Percentiles rank a stretch among this genome's conserved stretches.
Evolutionary conservation across 2,329 filamentous ascomycete genomes (phyloP).

Genomic region (Aspergillus clavatus): DNA sequence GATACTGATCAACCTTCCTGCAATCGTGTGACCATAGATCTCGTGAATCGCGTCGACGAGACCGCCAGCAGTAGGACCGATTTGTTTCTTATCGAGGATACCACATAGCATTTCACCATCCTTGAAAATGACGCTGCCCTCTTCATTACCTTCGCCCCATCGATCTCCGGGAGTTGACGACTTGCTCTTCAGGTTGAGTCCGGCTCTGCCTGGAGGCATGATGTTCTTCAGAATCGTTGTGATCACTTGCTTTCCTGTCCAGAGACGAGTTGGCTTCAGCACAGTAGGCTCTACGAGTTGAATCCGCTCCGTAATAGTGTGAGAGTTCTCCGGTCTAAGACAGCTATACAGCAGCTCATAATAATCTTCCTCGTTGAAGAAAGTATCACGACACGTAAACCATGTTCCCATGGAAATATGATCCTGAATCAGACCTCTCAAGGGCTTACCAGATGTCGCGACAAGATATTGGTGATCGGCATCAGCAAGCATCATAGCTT

Average conservation of each 20-base stretch:
- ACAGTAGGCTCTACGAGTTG: constrained; percentile 76
- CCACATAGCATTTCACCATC: constrained; percentile 84
- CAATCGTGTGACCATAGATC: constrained; percentile 79
- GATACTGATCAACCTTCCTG: constrained; percentile 82
- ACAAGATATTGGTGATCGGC: constrained; percentile 97
- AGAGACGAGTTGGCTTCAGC: constrained; percentile 72
- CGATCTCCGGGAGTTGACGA: constrained; percentile 71
- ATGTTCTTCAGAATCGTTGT: constrained; percentile 92
- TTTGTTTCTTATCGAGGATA: constrained; percentile 92
- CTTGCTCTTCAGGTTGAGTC: constrained; percentile 73
- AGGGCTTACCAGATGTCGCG: constrained; percentile 84
- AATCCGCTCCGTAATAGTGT: constrained; percentile 77
- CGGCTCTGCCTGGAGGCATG: constrained; percentile 67
- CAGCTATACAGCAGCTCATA: constrained; percentile 91
- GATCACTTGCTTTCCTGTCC: constrained; percentile 96
- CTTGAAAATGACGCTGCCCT: constrained; percentile 74
- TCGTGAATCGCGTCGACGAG: constrained; percentile 91
- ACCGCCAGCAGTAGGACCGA: constrained; percentile 80
- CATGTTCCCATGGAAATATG: constrained; percentile 92
- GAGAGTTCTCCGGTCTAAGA: constrained; percentile 81
- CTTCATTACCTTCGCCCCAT: constrained; percentile 69
- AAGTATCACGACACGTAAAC: constrained; percentile 84
- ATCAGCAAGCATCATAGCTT: constrained; percentile 88
- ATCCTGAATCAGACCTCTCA: constrained; percentile 96
- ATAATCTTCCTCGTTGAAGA: constrained; percentile 83